phyloP scores from a whole-genome alignment of 2,329 filamentous ascomycete species.

The Fusarium sp. region DNA sequence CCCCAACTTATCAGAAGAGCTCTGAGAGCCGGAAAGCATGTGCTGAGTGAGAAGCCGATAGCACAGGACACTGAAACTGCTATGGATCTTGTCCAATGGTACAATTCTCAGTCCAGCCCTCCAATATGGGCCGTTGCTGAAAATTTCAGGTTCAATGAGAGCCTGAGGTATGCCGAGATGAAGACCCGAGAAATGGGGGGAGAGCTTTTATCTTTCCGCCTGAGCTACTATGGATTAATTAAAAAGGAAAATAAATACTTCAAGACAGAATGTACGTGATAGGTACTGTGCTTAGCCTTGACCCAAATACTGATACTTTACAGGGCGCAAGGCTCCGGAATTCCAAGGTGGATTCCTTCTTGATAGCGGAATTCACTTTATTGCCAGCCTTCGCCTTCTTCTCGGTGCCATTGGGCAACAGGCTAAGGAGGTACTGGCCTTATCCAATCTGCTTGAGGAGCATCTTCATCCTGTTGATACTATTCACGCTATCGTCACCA shows the following conservation, averaged over 20 bases:
- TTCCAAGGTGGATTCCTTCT: constrained; percentile 3
- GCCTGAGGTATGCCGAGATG: constrained; percentile 1
- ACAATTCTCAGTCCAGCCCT: neutral
- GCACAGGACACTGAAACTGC: neutral
- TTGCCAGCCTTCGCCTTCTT: constrained; percentile 8
- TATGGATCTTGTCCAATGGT: neutral
- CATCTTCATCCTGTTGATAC: constrained; percentile 18
- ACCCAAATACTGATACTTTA: neutral
- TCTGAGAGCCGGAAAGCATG: neutral
- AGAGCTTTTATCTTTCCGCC: neutral
- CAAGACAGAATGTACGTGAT: neutral
- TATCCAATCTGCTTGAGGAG: constrained; percentile 5
- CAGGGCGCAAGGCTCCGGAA: constrained; percentile 6
- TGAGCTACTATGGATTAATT: neutral
- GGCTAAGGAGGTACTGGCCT: neutral
- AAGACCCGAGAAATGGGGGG: neutral
- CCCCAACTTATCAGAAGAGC: neutral
- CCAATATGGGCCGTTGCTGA: constrained; percentile 17
- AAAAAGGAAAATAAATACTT: neutral
- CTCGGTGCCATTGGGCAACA: constrained; percentile 1
- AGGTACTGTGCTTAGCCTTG: no score
- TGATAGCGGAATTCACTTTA: constrained; percentile 26
- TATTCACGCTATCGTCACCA: neutral
- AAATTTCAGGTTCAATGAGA: constrained; percentile 22
- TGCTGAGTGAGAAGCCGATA: neutral